Conservation (phyloP, 164 flowering plant species). For the Vitis riparia region DNA sequence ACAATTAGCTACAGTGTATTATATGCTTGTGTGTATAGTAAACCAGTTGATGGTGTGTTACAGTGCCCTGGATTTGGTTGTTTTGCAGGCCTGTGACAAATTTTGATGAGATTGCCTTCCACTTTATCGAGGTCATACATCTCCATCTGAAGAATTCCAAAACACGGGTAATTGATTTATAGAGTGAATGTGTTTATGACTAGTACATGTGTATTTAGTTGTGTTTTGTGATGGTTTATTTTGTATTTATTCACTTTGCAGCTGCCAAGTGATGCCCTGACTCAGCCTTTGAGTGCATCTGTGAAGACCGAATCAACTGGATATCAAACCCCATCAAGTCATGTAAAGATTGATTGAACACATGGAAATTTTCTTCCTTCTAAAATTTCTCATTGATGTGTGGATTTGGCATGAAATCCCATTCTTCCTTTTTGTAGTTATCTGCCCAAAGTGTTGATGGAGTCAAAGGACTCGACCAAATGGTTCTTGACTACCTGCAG, state of each 20-base stretch:
- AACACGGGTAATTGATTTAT: constrained; percentile 36
- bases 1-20: too few relatives aligned
- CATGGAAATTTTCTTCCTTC: not conserved
- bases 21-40: too few relatives aligned
- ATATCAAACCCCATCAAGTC: constrained; percentile 28
- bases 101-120: constrained; percentile 60
- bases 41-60: not conserved
- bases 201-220: not conserved
- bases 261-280: constrained; percentile 28
- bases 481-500: constrained; percentile 56
- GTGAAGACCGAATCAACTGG: constrained; percentile 26
- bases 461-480: constrained; percentile 44
- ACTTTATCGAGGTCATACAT: constrained; percentile 58
- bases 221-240: not conserved
- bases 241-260: constrained; percentile 13
- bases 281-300: constrained; percentile 32
- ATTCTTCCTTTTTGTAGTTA: constrained; percentile 20
- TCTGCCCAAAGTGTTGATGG: constrained; percentile 46
- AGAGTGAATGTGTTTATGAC: not conserved
- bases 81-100: constrained; percentile 58
- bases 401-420: not conserved
- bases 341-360: constrained; percentile 19
- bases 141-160: constrained; percentile 42
- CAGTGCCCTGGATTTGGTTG: not conserved
- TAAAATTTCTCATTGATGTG: not conserved